These are phyloP conservation scores for Ceriops decandra DNA, from an alignment of 345 rosid genomes.

Conservation along the genomic window DNA sequence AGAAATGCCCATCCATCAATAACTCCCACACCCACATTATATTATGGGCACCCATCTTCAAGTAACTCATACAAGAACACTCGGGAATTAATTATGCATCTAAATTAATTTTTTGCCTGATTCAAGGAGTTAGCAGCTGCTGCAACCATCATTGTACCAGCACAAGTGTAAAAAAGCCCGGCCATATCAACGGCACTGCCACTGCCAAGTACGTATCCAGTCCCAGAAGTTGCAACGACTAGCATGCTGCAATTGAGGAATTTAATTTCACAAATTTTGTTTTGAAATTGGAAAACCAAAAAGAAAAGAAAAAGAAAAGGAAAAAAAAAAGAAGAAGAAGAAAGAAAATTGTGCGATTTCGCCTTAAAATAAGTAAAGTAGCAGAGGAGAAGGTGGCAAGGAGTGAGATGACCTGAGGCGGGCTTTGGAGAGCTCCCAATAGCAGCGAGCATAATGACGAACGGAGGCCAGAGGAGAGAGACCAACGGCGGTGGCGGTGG, in stretches of 20 bases:
- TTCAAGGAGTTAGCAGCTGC: constrained; percentile 93
- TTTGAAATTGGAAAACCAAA: background rate
- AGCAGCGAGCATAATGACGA: constrained; percentile 66
- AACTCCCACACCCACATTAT: too few relatives aligned
- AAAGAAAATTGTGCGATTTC: background rate
- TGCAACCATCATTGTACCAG: constrained; percentile 96
- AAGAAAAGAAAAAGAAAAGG: background rate
- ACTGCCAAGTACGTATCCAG: constrained; percentile 82
- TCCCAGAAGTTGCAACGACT: constrained; percentile 97
- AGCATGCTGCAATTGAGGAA: constrained; percentile 49
- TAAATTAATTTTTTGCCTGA: constrained; percentile 46
- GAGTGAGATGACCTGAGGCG: constrained; percentile 60
- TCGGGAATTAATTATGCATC: background rate
- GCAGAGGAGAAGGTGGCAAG: background rate
- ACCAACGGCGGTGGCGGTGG: constrained; percentile 14
- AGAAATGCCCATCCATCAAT: too few relatives aligned
- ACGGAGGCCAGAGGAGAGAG: constrained; percentile 28
- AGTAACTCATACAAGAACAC: too few relatives aligned
- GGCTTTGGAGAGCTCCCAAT: constrained; percentile 96
- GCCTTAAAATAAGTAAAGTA: background rate
- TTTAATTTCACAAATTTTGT: background rate
- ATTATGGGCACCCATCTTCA: too few relatives aligned
- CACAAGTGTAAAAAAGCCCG: constrained; percentile 91
- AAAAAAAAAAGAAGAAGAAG: background rate
- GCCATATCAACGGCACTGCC: constrained; percentile 59